Base-by-base conservation (phyloP, 164 flowering plant genomes). In the Tetrastigma voinierianum region DNA sequence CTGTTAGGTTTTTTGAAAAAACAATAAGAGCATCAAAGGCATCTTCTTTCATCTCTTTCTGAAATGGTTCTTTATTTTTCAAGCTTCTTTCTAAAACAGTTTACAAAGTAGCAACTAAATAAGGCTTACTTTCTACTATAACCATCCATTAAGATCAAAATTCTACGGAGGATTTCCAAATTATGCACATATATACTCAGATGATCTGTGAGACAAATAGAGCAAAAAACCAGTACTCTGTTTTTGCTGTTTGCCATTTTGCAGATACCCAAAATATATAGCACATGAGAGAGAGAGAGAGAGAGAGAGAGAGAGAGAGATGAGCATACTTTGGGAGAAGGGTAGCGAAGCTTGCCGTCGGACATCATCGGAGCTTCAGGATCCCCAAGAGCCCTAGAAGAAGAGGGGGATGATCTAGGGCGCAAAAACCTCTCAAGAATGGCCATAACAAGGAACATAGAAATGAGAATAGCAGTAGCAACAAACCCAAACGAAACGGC, bases 401-500 rank as follows among this genome's bases (percentile, higher is more conserved):
- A 48, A 65, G 70, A 1, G 1, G 74, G 47, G 17, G 74, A 8
- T 1, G 84, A 70, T 52, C 75, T 70, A 21, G 73, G 76, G 23
- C 82, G 53, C 51, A 78, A 75, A 62, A 81, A 77, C 69, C 80
- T 78, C 71, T 83, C 87, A 43, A 81, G 77, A 51, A 83, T 83
- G 55, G 87, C 87, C 84, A 83, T 81, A 19, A 77, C 61, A 51
- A 83, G 84, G 69, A 84, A 84, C 85, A 84, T 77, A 9, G 85
- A 79, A 0, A 84, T 81, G 74, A 84, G 81, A 62, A 81, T 78
- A 54, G 83, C 85, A 7, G 87, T 84, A 51, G 87, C 87, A 1
- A 83, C 83, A 24, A 83, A 77, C 49, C 87, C 87, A 65, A 83
- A 83, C 7, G 87, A 84, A 25, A 83, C 83, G 10, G 83, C 87